phyloP scores from a whole-genome alignment of 1,284 basidiomycete species.

The Lentinus polychrous region DNA sequence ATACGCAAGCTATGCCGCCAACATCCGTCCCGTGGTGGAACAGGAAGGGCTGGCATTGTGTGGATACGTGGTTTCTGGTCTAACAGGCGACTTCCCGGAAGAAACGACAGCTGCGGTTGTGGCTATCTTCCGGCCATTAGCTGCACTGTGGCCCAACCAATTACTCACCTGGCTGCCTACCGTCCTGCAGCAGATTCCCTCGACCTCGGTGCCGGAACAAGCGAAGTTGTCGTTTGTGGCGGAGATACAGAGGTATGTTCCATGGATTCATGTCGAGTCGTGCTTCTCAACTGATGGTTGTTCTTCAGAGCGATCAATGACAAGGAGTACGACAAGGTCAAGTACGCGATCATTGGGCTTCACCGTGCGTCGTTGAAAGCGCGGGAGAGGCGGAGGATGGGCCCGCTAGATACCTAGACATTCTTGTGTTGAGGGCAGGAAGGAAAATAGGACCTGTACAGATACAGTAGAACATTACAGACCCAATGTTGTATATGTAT shows the following conservation, averaged over 20 bases:
- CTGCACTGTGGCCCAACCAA: conserved; percentile 59
- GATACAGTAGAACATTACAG: not conserved
- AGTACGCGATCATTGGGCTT: conserved; percentile 62
- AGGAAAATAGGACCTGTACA: conserved; percentile 5
- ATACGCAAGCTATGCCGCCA: conserved; percentile 53
- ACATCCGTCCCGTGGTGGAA: conserved; percentile 63
- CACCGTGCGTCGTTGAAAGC: conserved; percentile 64
- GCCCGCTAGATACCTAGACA: conserved; percentile 30
- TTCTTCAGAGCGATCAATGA: conserved; percentile 51
- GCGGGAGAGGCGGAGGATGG: conserved; percentile 55
- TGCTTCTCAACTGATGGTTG: conserved; percentile 8
- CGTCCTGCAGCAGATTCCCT: conserved; percentile 67
- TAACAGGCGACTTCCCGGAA: conserved; percentile 85
- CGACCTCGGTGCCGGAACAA: conserved; percentile 51
- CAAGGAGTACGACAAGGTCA: conserved; percentile 70
- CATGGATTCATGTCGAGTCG: conserved; percentile 3
- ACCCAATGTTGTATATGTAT: too few species aligned
- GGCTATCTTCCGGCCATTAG: conserved; percentile 70
- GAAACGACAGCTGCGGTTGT: conserved; percentile 74
- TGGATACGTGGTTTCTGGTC: conserved; percentile 68
- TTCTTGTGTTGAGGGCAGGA: too few species aligned
- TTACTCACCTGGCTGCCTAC: conserved; percentile 68
- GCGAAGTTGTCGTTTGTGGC: conserved; percentile 73
- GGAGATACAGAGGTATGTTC: conserved; percentile 68
- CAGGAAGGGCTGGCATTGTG: conserved; percentile 74